Evolutionary conservation across 129 eudicot species (phyloP).

Genomic region (Oenanthe sinensis): DNA sequence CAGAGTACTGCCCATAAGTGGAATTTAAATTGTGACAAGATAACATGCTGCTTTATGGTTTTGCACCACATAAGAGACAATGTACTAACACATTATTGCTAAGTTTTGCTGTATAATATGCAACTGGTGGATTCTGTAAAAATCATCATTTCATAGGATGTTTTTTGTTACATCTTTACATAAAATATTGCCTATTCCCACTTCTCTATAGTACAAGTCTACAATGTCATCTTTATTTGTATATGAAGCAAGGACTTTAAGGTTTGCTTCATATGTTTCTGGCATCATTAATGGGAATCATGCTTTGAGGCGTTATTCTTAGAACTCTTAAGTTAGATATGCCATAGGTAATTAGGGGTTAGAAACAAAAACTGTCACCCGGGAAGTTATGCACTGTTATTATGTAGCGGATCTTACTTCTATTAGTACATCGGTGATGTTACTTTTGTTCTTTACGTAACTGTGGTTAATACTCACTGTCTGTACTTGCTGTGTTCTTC

Average conservation of each 20-base stretch:
- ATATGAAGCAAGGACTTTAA: neutral
- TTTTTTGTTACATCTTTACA: neutral
- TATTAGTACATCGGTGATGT: neutral
- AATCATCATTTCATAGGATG: neutral
- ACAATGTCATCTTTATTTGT: neutral
- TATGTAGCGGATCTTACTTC: neutral
- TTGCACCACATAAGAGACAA: neutral
- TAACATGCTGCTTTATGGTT: neutral
- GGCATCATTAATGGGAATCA: neutral
- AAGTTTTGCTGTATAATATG: neutral
- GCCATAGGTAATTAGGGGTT: neutral
- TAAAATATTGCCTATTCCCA: neutral
- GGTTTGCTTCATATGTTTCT: neutral
- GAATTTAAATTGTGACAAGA: neutral
- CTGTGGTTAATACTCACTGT: neutral
- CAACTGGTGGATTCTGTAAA: neutral
- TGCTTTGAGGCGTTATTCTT: neutral
- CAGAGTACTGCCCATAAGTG: neutral
- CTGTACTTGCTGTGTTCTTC: constrained; percentile 4
- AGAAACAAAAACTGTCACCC: neutral
- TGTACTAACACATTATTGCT: neutral
- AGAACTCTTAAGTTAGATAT: neutral
- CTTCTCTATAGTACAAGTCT: neutral
- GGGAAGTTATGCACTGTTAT: neutral
- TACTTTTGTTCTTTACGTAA: neutral